Evolutionary conservation across 352 stramenopile species (phyloP).

Genomic region (Phytophthora pinifolia): DNA sequence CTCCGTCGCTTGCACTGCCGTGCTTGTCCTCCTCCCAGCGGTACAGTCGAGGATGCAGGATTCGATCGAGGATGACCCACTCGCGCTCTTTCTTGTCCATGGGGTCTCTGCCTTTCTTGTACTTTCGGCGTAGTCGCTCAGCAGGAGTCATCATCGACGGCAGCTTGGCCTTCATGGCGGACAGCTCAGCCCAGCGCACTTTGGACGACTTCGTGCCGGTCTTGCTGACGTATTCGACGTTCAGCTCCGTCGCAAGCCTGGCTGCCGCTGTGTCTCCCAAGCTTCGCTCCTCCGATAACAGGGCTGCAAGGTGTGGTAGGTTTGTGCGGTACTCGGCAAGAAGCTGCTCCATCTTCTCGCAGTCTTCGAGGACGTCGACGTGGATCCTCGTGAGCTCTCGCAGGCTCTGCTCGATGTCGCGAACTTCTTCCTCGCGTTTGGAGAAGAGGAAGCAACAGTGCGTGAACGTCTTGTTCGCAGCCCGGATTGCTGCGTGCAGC

Average conservation of each 20-base stretch:
- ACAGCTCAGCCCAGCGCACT: constrained; percentile 70
- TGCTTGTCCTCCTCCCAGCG: constrained; percentile 61
- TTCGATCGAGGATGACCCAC: constrained; percentile 76
- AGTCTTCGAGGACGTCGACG: constrained; percentile 59
- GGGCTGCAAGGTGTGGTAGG: constrained; percentile 53
- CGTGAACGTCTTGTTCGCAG: constrained; percentile 48
- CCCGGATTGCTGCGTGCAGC: constrained; percentile 42
- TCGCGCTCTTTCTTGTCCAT: constrained; percentile 77
- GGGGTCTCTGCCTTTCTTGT: constrained; percentile 65
- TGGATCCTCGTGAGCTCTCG: constrained; percentile 71
- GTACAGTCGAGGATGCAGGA: constrained; percentile 62
- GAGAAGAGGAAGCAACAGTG: constrained; percentile 67
- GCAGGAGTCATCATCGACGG: constrained; percentile 79
- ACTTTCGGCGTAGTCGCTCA: constrained; percentile 72
- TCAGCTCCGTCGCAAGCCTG: constrained; percentile 54
- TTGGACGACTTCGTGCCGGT: constrained; percentile 50
- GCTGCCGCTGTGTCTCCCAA: constrained; percentile 48
- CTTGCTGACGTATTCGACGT: constrained; percentile 59
- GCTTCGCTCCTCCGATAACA: constrained; percentile 27
- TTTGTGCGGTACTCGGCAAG: constrained; percentile 51
- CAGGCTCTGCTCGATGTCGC: constrained; percentile 62
- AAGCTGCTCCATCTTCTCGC: constrained; percentile 56
- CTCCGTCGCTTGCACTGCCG: constrained; percentile 21
- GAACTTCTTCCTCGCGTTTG: constrained; percentile 71
- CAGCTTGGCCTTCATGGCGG: constrained; percentile 71